Evolutionary conservation across 768 basidiomycete genomes (phyloP).

Genomic region (Rickenella mellea): DNA sequence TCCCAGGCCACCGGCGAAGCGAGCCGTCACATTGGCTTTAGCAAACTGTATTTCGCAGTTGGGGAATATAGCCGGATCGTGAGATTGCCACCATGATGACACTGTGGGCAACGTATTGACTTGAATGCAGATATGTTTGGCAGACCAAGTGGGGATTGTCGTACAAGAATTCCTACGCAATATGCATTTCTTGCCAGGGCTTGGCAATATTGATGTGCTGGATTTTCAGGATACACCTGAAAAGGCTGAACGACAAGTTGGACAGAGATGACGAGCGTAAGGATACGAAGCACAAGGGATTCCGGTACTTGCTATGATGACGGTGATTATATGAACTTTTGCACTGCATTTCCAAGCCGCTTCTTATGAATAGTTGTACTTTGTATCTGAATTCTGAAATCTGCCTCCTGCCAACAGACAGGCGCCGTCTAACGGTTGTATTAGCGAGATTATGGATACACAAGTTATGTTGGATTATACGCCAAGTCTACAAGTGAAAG

Average conservation of each 20-base stretch:
- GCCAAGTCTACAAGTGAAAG: constrained; percentile 38
- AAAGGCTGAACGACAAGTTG: constrained; percentile 8
- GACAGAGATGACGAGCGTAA: constrained; percentile 2
- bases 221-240: constrained; percentile 13
- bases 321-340: neutral
- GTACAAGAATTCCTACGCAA: constrained; percentile 24
- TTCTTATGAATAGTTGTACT: no score
- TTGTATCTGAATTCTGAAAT: no score
- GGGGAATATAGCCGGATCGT: constrained; percentile 34
- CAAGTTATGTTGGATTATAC: constrained; percentile 13
- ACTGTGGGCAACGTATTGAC: neutral
- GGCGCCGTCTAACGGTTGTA: no score
- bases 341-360: no score
- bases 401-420: no score
- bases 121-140: constrained; percentile 9
- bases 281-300: neutral
- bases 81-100: constrained; percentile 16
- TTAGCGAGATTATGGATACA: no score
- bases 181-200: constrained; percentile 28
- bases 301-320: neutral
- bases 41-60: constrained; percentile 31
- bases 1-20: constrained; percentile 33
- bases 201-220: constrained; percentile 19
- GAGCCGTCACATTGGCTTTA: constrained; percentile 28
- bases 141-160: constrained; percentile 15